Conservation (phyloP, 305 asterid genomes). For the Plantago lanceolata region DNA sequence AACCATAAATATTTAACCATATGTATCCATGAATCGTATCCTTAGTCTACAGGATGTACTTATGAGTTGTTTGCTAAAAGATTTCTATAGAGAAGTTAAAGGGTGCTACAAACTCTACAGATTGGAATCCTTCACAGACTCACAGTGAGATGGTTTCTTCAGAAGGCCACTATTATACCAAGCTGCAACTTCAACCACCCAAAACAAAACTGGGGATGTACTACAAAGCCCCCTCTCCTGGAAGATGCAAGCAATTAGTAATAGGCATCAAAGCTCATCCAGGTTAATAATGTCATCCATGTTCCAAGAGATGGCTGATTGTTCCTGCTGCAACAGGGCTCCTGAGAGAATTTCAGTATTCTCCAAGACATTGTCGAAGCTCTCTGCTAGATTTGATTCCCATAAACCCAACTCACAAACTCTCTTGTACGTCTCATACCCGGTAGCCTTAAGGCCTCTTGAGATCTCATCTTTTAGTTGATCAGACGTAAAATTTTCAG, state of each 20-base stretch:
- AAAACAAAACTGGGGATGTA: neutral
- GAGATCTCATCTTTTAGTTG: conserved; percentile 45
- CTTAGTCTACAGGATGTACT: too few relatives aligned
- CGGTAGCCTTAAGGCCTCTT: conserved; percentile 60
- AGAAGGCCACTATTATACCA: too few relatives aligned
- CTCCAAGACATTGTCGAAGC: conserved; percentile 55
- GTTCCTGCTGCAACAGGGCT: conserved; percentile 34
- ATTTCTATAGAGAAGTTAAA: too few relatives aligned
- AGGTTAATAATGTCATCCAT: conserved; percentile 60
- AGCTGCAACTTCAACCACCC: too few relatives aligned
- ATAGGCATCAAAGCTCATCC: conserved; percentile 49
- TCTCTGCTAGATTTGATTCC: conserved; percentile 57
- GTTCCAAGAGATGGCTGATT: conserved; percentile 49
- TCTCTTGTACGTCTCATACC: conserved; percentile 50
- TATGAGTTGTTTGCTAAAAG: too few relatives aligned
- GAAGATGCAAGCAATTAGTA: conserved; percentile 3
- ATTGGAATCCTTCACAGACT: too few relatives aligned
- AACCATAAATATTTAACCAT: too few relatives aligned
- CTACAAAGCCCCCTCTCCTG: conserved; percentile 1
- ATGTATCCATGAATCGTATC: too few relatives aligned
- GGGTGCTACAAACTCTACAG: too few relatives aligned
- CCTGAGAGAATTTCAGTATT: conserved; percentile 35
- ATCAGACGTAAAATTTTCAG: conserved; percentile 35
- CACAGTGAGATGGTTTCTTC: too few relatives aligned
- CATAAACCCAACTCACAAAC: conserved; percentile 48